Evolutionary conservation across 2,329 filamentous ascomycete species (phyloP).

Genomic region (Phoma herbarum): DNA sequence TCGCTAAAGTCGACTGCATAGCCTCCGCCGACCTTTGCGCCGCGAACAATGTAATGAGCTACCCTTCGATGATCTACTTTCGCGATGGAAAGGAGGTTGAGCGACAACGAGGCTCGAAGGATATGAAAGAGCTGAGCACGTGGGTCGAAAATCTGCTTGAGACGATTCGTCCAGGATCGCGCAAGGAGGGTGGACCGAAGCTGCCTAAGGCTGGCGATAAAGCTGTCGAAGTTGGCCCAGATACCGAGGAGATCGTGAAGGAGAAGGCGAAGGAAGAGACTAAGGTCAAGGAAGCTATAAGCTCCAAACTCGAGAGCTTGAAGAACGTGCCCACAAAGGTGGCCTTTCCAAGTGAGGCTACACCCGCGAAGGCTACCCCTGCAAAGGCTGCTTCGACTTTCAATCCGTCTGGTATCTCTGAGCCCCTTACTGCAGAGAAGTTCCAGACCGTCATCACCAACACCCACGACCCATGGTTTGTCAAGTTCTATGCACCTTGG

Average conservation of each 20-base stretch:
- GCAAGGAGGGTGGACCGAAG: constrained; percentile 71
- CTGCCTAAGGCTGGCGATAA: constrained; percentile 76
- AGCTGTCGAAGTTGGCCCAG: constrained; percentile 54
- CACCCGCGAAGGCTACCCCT: constrained; percentile 35
- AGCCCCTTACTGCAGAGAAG: constrained; percentile 79
- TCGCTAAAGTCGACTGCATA: constrained; percentile 85
- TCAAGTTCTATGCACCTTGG: constrained; percentile 99
- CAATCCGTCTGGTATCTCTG: constrained; percentile 79
- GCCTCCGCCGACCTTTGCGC: constrained; percentile 81
- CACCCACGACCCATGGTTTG: constrained; percentile 92
- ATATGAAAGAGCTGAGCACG: constrained; percentile 70
- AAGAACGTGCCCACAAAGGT: constrained; percentile 38
- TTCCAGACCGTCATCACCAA: constrained; percentile 88
- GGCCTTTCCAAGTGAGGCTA: constrained; percentile 30
- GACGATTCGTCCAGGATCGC: constrained; percentile 78
- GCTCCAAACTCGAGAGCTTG: constrained; percentile 19
- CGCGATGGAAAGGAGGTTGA: constrained; percentile 77
- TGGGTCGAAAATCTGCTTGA: constrained; percentile 82
- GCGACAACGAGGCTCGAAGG: constrained; percentile 71
- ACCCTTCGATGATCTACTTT: constrained; percentile 80
- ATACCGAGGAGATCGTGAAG: constrained; percentile 48
- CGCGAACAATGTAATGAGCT: constrained; percentile 72
- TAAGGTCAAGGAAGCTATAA: constrained; percentile 24
- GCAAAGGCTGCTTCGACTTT: constrained; percentile 49
- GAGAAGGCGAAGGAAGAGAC: constrained; percentile 42